Conservation (phyloP, 176 grass and related monocot species). For the Zoysia japonica region DNA sequence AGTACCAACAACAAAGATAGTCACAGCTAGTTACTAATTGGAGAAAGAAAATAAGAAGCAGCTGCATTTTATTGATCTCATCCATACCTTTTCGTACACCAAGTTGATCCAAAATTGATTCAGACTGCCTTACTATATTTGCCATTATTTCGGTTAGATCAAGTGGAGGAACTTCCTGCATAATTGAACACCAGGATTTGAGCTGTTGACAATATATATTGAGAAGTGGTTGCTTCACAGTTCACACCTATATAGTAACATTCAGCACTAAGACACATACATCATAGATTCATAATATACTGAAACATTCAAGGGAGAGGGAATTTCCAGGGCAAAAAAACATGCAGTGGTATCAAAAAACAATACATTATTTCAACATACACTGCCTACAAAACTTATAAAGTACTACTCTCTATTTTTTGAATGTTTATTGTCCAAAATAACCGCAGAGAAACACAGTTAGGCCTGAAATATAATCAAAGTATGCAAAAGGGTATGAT, state of each 20-base stretch:
- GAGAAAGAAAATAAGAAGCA: not conserved
- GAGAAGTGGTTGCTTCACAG: not conserved
- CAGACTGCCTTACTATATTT: constrained; percentile 66
- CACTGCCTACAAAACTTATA: not conserved
- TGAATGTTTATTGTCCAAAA: not conserved
- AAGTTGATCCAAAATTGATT: constrained; percentile 74
- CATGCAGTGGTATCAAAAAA: not conserved
- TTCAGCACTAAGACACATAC: not conserved
- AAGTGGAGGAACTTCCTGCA: constrained; percentile 61
- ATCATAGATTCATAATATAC: not conserved
- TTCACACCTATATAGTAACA: not conserved
- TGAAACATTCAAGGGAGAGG: not conserved
- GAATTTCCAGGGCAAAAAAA: not conserved
- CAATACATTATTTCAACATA: not conserved
- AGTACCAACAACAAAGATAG: constrained; percentile 12
- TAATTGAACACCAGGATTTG: constrained; percentile 1
- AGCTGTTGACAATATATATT: not conserved
- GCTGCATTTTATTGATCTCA: not conserved
- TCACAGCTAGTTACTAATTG: not conserved
- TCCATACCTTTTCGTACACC: constrained; percentile 57
- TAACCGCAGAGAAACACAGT: not conserved
- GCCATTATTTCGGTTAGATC: constrained; percentile 67
- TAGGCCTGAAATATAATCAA: not conserved
- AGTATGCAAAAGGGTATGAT: not conserved
- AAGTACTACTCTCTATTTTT: not conserved